Evolutionary conservation across 2,329 filamentous ascomycete species (phyloP), one percentile per base, ranked within the genome.

Genomic region (Ophiostoma australiae): DNA sequence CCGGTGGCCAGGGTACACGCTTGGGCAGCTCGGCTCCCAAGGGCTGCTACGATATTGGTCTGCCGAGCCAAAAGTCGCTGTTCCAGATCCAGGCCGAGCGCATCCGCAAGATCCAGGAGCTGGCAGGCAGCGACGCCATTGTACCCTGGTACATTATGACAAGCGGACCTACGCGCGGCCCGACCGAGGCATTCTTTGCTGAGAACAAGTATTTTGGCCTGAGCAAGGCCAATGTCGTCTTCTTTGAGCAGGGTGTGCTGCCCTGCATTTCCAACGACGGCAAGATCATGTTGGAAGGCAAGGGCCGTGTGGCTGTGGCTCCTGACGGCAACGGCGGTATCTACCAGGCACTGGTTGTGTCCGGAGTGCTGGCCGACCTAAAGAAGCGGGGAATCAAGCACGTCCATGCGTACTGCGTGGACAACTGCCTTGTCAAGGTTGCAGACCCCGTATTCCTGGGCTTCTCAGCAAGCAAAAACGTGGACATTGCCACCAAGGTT

Each of bases 91-190:
- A 99, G 82, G 95, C 91, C 65, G 94, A 99, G 87, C 87, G 95
- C 70, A 98, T 99, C 78, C 86, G 86, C 77, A 96, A 93, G 83
- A 82, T 97, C 10, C 91, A 98, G 82, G 82, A 89, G 77, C 84
- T 98, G 74, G 94, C 94, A 72, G 75, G 75, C 20, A 31, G 35
- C 2, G 74, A 82, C 73, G 83, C 83, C 63, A 84, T 90, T 41
- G 89, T 98, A 61, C 95, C 95, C 15, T 99, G 95, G 95, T 99
- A 99, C 82, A 93, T 99, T 81, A 99, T 99, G 95, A 99, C 95
- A 77, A 97, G 93, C 77, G 95, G 95, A 4, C 95, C 95, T 66
- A 99, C 95, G 8, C 88, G 94, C 75, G 89, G 88, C 73, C 92
- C 94, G 58, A 99, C 95, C n/a, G 91, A 97, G 84, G 85, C 91